A percentile compares a stretch with the other conserved stretches of the same genome.
These are phyloP conservation scores for Arxiozyma bovina DNA, from an alignment of 1,139 yeast species.

Conservation along the genomic window DNA sequence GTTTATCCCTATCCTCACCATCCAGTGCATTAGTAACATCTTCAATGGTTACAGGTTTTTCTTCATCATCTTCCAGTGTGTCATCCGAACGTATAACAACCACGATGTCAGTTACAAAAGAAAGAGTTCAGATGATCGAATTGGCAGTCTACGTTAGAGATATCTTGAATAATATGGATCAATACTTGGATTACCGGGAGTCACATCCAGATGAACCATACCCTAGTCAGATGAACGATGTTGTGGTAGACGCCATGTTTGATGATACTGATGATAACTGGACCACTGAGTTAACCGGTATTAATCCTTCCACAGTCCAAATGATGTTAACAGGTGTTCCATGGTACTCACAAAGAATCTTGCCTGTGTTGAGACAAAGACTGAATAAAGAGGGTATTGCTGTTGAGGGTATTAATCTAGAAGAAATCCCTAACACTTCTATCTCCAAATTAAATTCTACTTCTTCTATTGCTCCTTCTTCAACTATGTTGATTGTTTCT, in stretches of 20 bases:
- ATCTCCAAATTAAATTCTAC: background rate
- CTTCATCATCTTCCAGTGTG: background rate
- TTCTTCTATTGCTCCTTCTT: background rate
- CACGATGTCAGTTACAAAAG: background rate
- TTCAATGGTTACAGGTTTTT: background rate
- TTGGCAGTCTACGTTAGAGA: slow-evolving; percentile 6
- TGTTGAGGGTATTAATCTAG: background rate
- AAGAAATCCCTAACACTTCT: background rate
- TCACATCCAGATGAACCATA: slow-evolving; percentile 5
- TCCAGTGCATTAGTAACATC: background rate
- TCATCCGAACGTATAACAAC: too few species aligned
- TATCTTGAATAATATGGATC: slow-evolving; percentile 3
- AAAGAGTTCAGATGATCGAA: slow-evolving; percentile 6
- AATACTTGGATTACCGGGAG: slow-evolving; percentile 1
- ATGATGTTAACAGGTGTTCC: slow-evolving; percentile 35
- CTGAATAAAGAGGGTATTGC: background rate
- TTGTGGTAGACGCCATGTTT: background rate
- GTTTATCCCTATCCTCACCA: too few species aligned
- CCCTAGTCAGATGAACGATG: slow-evolving; percentile 2
- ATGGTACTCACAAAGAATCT: slow-evolving; percentile 36
- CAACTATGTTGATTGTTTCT: background rate
- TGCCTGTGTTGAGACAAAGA: background rate
- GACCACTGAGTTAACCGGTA: slow-evolving; percentile 5
- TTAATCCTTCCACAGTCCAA: slow-evolving; percentile 14
- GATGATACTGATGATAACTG: background rate